phyloP scores from a whole-genome alignment of 306 rosid species.

The Prunus mongolica region DNA sequence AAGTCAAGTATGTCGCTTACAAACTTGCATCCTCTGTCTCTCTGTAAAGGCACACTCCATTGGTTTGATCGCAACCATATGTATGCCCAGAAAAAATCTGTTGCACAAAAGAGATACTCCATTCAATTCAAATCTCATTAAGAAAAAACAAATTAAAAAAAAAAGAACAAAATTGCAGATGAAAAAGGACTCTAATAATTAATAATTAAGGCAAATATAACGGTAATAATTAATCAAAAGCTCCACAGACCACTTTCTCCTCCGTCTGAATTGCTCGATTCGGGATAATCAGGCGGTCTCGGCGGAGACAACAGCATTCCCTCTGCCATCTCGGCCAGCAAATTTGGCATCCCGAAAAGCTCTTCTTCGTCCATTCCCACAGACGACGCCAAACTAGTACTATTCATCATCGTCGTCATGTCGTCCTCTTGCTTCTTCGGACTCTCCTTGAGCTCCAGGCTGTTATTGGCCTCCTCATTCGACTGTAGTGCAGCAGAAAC shows the following conservation, averaged over 20 bases:
- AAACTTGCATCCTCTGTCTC: too few species aligned
- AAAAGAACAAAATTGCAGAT: too few species aligned
- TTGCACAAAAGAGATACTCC: too few species aligned
- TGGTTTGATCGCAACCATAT: too few species aligned
- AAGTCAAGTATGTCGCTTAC: too few species aligned
- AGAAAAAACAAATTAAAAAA: too few species aligned
- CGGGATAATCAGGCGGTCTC: slow-evolving; percentile 32
- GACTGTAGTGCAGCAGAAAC: background rate
- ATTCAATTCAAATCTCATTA: too few species aligned
- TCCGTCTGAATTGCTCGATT: slow-evolving; percentile 31
- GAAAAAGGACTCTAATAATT: too few species aligned
- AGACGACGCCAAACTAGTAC: background rate
- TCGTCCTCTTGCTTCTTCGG: background rate
- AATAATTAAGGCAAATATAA: too few species aligned
- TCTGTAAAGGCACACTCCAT: too few species aligned
- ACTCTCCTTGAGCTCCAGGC: background rate
- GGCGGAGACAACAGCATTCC: slow-evolving; percentile 93
- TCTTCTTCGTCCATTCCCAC: slow-evolving; percentile 66
- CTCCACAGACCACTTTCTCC: slow-evolving; percentile 59
- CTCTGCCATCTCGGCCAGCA: slow-evolving; percentile 77
- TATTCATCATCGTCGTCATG: background rate
- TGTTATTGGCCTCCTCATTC: background rate
- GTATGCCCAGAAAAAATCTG: too few species aligned
- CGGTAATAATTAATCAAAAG: background rate
- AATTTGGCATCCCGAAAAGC: slow-evolving; percentile 69